Percentiles rank a stretch among this genome's conserved stretches.
Evolutionary conservation across 345 rosid species (phyloP).

Genomic region (Fremontodendron californicum): DNA sequence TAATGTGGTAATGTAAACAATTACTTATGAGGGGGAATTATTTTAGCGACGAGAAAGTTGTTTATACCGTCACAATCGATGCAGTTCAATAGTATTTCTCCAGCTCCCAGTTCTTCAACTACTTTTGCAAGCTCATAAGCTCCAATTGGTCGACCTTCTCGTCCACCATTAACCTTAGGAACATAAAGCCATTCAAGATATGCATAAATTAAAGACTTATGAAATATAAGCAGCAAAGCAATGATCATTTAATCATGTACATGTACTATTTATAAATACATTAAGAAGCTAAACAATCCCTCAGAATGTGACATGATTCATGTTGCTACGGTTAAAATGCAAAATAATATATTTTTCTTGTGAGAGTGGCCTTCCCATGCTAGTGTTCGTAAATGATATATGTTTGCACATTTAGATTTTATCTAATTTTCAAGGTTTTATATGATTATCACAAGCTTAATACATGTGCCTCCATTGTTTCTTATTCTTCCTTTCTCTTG

Average conservation of each 20-base stretch:
- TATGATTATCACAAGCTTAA: background rate
- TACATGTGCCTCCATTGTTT: background rate
- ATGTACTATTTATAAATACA: background rate
- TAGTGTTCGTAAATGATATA: background rate
- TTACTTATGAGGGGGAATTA: background rate
- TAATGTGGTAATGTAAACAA: background rate
- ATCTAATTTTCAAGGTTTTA: background rate
- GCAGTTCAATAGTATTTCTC: slow-evolving; percentile 93
- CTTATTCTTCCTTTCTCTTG: background rate
- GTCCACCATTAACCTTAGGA: slow-evolving; percentile 83
- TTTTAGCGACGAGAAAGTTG: background rate
- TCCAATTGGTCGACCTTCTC: slow-evolving; percentile 95
- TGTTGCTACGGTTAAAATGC: background rate
- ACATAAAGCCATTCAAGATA: background rate
- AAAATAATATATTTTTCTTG: background rate
- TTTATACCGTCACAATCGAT: slow-evolving; percentile 87
- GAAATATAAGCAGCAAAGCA: background rate
- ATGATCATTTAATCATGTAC: background rate
- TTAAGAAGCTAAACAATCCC: background rate
- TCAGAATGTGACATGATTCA: background rate
- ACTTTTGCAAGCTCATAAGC: slow-evolving; percentile 97
- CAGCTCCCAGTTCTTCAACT: slow-evolving; percentile 94
- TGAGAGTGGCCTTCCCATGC: background rate
- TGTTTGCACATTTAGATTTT: background rate
- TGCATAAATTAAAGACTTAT: background rate